phyloP scores from a whole-genome alignment of 73 alveolate genomes.

The Urostyla sp. region DNA sequence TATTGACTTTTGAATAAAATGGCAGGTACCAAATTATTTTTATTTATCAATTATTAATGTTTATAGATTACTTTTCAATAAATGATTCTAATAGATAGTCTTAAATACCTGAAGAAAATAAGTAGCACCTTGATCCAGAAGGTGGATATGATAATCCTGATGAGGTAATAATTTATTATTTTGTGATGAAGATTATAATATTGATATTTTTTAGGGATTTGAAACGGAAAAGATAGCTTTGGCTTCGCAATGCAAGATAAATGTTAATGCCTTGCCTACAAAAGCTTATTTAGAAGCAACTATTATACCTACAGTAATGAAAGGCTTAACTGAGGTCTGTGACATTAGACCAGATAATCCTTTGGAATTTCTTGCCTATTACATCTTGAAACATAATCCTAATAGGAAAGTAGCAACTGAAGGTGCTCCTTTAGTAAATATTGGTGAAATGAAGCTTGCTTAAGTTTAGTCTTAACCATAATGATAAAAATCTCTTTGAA shows the following conservation, averaged over 20 bases:
- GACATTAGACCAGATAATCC: constrained; percentile 73
- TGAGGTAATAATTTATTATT: constrained; percentile 31
- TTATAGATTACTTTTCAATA: too few species aligned
- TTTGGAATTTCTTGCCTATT: constrained; percentile 69
- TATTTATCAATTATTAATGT: too few species aligned
- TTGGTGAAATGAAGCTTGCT: too few species aligned
- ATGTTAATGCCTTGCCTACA: constrained; percentile 65
- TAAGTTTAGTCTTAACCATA: too few species aligned
- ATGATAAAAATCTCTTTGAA: too few species aligned
- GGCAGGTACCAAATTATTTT: too few species aligned
- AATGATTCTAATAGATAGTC: constrained; percentile 1
- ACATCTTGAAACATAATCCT: constrained; percentile 68
- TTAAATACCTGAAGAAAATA: constrained; percentile 33
- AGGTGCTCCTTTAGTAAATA: too few species aligned
- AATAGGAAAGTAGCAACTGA: constrained; percentile 37
- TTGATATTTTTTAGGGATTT: constrained; percentile 30
- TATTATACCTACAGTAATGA: constrained; percentile 62
- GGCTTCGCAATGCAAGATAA: constrained; percentile 27
- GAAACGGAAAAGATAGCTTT: constrained; percentile 54
- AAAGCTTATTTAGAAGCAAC: constrained; percentile 55
- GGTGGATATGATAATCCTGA: constrained; percentile 71
- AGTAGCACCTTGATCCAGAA: constrained; percentile 31
- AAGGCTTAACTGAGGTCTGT: constrained; percentile 50
- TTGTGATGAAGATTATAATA: too few species aligned
- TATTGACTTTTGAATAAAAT: too few species aligned